These are phyloP conservation scores for Zymoseptoria crescenta DNA, from an alignment of 2,329 filamentous ascomycete genomes.

Conservation along the genomic window DNA sequence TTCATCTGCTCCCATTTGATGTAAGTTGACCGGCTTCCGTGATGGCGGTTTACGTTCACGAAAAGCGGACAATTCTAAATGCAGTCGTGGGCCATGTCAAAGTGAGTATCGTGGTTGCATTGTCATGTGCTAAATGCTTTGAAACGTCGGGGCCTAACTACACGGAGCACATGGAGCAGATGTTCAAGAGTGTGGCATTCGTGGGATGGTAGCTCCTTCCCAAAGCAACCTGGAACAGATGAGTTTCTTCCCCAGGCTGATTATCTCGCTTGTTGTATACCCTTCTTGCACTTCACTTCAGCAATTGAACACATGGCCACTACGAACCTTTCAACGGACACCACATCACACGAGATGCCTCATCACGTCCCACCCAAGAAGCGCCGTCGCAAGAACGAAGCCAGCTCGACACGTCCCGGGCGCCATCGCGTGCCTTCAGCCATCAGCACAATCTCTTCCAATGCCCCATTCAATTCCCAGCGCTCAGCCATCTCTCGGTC, in stretches of 20 bases:
- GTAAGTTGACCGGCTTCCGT: neutral
- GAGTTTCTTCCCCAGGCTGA: neutral
- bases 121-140: neutral
- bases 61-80: neutral
- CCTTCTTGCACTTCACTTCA: neutral
- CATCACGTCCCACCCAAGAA: conserved; percentile 5
- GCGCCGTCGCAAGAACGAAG: conserved; percentile 6
- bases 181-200: neutral
- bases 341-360: conserved; percentile 4
- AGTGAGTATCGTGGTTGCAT: neutral
- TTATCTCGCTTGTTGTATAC: neutral
- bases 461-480: neutral
- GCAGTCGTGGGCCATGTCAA: neutral
- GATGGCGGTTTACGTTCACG: neutral
- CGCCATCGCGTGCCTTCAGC: conserved; percentile 1
- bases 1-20: neutral
- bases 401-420: neutral
- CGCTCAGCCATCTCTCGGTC: neutral
- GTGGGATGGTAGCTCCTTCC: neutral
- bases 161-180: neutral
- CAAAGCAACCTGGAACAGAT: neutral
- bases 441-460: neutral
- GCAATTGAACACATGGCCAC: neutral
- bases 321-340: too few relatives aligned
- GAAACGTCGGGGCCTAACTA: neutral